Conservation (phyloP, 768 basidiomycete species). For the Pisolithus orientalis region DNA sequence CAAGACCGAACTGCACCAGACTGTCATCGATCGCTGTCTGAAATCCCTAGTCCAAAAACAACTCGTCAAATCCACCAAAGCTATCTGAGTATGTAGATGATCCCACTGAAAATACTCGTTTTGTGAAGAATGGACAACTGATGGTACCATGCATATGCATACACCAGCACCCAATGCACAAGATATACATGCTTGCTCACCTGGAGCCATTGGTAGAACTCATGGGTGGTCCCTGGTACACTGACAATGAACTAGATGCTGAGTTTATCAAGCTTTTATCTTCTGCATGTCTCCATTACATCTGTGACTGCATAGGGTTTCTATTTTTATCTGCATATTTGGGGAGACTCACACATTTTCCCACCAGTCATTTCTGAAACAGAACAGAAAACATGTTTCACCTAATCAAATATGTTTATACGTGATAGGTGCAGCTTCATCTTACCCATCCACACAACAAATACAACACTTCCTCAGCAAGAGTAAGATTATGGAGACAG, state of each 20-base stretch:
- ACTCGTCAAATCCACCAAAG: constrained; percentile 85
- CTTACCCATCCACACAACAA: constrained; percentile 75
- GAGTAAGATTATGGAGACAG: constrained; percentile 74
- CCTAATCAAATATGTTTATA: constrained; percentile 53
- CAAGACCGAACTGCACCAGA: constrained; percentile 86
- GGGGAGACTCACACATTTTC: background rate
- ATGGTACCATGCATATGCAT: background rate
- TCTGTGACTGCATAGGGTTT: constrained; percentile 64
- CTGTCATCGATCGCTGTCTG: constrained; percentile 80
- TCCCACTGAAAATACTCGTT: background rate
- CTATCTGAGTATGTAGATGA: constrained; percentile 61
- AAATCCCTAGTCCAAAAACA: constrained; percentile 82
- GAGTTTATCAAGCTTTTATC: constrained; percentile 85
- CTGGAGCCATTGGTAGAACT: constrained; percentile 86
- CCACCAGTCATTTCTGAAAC: constrained; percentile 68
- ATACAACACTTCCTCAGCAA: constrained; percentile 70
- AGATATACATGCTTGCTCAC: constrained; percentile 90
- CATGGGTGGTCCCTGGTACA: constrained; percentile 98
- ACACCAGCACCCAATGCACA: constrained; percentile 77
- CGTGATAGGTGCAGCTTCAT: constrained; percentile 65
- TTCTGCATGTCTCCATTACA: constrained; percentile 71
- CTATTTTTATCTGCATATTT: background rate
- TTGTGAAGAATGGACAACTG: background rate
- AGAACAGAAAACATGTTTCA: constrained; percentile 33
- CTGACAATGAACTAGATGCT: constrained; percentile 91